Evolutionary conservation across 108 stramenopile species (phyloP).

Genomic region (Skeletonema menzelii): DNA sequence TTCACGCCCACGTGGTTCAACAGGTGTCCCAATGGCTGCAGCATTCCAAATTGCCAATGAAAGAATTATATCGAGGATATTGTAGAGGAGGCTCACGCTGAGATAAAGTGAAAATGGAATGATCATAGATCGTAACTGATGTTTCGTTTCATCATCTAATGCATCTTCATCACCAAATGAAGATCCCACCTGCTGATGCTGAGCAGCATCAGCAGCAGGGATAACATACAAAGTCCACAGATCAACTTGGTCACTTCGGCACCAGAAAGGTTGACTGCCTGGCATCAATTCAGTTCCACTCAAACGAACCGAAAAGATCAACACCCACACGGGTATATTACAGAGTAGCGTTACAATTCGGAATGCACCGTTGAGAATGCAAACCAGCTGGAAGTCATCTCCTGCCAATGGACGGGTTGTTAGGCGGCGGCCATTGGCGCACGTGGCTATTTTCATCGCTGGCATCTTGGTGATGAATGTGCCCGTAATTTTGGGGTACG

Average conservation of each 20-base stretch:
- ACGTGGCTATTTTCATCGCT: neutral
- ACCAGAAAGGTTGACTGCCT: neutral
- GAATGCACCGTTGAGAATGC: constrained; percentile 9
- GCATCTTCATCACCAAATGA: neutral
- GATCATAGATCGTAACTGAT: neutral
- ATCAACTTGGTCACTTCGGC: neutral
- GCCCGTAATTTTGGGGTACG: too few relatives aligned
- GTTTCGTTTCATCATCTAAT: neutral
- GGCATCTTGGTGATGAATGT: constrained; percentile 1
- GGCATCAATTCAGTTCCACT: neutral
- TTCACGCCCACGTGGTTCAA: neutral
- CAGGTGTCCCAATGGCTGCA: constrained; percentile 5
- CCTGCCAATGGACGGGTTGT: constrained; percentile 11
- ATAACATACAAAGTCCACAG: neutral
- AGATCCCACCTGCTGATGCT: neutral
- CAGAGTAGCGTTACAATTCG: neutral
- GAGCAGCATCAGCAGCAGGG: neutral
- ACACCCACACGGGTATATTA: neutral
- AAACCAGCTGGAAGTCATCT: constrained; percentile 9
- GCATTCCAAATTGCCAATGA: neutral
- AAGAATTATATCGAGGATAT: neutral
- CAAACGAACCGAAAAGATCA: neutral
- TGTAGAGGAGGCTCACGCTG: constrained; percentile 1
- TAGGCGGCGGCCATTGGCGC: constrained; percentile 1
- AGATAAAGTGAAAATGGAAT: neutral